These are phyloP conservation scores for Talaromyces adpressus DNA, from an alignment of 495 filamentous ascomycete genomes.

Conservation along the genomic window DNA sequence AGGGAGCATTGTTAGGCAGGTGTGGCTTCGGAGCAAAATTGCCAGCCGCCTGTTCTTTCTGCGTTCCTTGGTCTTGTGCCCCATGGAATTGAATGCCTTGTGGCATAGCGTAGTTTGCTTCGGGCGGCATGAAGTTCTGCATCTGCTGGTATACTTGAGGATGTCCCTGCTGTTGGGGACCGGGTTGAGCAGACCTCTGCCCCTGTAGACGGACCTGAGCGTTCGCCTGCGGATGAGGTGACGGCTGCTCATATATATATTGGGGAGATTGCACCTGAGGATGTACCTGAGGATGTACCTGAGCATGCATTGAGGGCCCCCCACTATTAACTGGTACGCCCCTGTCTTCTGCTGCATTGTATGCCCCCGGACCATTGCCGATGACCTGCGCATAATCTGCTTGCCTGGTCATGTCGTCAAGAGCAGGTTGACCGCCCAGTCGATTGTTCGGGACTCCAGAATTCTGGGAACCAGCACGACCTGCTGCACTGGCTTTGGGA, in stretches of 20 bases:
- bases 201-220: background rate
- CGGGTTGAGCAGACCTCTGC: background rate
- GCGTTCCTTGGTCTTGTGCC: background rate
- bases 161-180: background rate
- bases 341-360: background rate
- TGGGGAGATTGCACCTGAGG: background rate
- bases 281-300: background rate
- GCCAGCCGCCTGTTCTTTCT: background rate
- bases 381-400: background rate
- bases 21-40: background rate
- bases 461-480: background rate
- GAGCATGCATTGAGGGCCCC: background rate
- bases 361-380: background rate
- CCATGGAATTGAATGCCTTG: background rate
- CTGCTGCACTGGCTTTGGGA: background rate
- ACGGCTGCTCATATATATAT: background rate
- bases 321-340: background rate
- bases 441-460: background rate
- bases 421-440: background rate
- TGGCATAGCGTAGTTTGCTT: background rate
- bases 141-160: background rate
- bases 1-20: background rate
- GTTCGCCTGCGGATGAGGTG: background rate
- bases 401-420: background rate
- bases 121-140: background rate